Percentiles rank a stretch among this genome's conserved stretches.
Evolutionary conservation across 1,284 basidiomycete genomes (phyloP).

Genomic region (Baeospora myosura): DNA sequence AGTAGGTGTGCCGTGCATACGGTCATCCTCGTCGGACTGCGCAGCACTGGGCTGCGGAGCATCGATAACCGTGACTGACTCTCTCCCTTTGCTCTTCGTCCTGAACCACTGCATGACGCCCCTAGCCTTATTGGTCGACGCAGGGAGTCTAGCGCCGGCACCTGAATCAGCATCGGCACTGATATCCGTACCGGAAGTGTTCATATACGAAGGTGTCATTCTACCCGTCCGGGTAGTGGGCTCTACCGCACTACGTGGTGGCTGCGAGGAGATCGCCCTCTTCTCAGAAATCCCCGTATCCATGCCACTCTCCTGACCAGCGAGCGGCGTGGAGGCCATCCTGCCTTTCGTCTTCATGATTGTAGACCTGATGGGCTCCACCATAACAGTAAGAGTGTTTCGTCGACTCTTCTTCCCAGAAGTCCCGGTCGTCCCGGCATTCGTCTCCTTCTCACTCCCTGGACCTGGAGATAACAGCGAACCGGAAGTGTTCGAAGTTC

Average conservation of each 20-base stretch:
- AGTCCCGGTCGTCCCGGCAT: slow-evolving; percentile 4
- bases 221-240: not conserved
- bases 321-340: slow-evolving; percentile 27
- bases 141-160: slow-evolving; percentile 32
- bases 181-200: not conserved
- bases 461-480: slow-evolving; percentile 11
- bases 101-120: slow-evolving; percentile 82
- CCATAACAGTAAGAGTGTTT: slow-evolving; percentile 80
- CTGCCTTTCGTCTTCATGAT: slow-evolving; percentile 45
- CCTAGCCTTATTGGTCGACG: slow-evolving; percentile 65
- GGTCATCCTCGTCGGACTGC: no score
- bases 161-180: not conserved
- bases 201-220: no score
- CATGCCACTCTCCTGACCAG: slow-evolving; percentile 9
- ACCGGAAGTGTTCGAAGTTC: slow-evolving; percentile 7
- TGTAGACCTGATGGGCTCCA: slow-evolving; percentile 61
- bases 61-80: slow-evolving; percentile 26
- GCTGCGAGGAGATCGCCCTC: slow-evolving; percentile 4
- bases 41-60: slow-evolving; percentile 25
- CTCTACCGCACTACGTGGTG: not conserved
- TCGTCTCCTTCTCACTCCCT: slow-evolving; percentile 18
- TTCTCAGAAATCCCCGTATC: no score
- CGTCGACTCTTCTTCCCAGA: slow-evolving; percentile 40
- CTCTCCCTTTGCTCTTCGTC: slow-evolving; percentile 53
- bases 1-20: no score